These are phyloP conservation scores for Rhododendron ferrugineum DNA, from an alignment of 148 eudicot genomes.

Conservation along the genomic window DNA sequence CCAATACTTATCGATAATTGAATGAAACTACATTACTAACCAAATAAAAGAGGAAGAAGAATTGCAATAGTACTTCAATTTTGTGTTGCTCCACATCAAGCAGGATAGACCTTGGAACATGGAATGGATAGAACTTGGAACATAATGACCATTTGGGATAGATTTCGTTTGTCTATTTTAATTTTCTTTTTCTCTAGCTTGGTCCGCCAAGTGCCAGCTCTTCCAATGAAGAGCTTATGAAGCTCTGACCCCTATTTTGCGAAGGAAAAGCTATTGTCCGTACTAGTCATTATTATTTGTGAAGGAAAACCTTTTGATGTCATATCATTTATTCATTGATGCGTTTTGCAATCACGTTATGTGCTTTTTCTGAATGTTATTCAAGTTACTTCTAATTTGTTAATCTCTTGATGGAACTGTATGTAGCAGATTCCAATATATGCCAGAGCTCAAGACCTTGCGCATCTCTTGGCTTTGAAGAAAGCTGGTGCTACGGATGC, in stretches of 20 bases:
- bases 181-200: neutral
- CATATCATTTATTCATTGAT: neutral
- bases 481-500: conserved; percentile 96
- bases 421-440: conserved; percentile 68
- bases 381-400: neutral
- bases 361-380: neutral
- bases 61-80: neutral
- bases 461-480: conserved; percentile 82
- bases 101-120: neutral
- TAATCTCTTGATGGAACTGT: conserved; percentile 4
- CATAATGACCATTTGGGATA: neutral
- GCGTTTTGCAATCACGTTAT: neutral
- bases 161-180: neutral
- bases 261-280: neutral
- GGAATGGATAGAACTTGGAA: neutral
- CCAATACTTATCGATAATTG: neutral
- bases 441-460: conserved; percentile 81
- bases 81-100: neutral
- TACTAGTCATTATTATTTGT: neutral
- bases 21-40: neutral
- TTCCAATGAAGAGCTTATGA: neutral
- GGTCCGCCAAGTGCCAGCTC: neutral
- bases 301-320: neutral
- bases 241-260: neutral
- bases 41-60: neutral